These are phyloP conservation scores for Bolboschoenoplectus hybrid DNA, from an alignment of 202 grass and related monocot genomes.

Conservation along the genomic window DNA sequence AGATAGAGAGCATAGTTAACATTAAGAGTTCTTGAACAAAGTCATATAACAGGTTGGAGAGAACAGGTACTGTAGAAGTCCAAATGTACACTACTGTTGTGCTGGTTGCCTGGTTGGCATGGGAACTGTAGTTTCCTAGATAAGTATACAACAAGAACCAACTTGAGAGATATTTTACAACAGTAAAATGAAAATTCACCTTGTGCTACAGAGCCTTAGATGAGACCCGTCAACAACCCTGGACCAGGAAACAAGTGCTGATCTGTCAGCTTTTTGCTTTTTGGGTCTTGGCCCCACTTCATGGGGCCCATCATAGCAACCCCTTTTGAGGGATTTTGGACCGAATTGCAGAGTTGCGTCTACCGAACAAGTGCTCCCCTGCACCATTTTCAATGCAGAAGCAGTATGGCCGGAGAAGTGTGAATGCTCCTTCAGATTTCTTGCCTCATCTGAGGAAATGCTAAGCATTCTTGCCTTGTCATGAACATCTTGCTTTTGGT, in stretches of 20 bases:
- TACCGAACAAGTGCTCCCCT: background rate
- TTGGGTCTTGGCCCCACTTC: constrained; percentile 13
- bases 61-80: background rate
- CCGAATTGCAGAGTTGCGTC: background rate
- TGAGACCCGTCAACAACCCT: constrained; percentile 24
- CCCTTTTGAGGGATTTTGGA: constrained; percentile 16
- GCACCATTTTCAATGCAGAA: constrained; percentile 2
- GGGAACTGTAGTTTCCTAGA: no score
- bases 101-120: background rate
- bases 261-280: constrained; percentile 31
- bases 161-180: background rate
- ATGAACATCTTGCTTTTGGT: constrained; percentile 22
- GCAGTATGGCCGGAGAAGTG: background rate
- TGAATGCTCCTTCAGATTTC: constrained; percentile 2
- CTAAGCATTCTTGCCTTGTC: background rate
- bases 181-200: constrained; percentile 32
- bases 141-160: constrained; percentile 5
- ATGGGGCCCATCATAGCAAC: background rate
- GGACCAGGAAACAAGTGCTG: constrained; percentile 34
- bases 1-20: background rate
- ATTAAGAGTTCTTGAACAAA: no score
- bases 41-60: background rate
- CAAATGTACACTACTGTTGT: background rate
- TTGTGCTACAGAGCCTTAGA: constrained; percentile 29
- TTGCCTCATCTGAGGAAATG: background rate